Evolutionary conservation across 78 protist genomes (phyloP), one percentile per base, ranked within the genome.

Genomic region (Planoprotostelium fungivorum): DNA sequence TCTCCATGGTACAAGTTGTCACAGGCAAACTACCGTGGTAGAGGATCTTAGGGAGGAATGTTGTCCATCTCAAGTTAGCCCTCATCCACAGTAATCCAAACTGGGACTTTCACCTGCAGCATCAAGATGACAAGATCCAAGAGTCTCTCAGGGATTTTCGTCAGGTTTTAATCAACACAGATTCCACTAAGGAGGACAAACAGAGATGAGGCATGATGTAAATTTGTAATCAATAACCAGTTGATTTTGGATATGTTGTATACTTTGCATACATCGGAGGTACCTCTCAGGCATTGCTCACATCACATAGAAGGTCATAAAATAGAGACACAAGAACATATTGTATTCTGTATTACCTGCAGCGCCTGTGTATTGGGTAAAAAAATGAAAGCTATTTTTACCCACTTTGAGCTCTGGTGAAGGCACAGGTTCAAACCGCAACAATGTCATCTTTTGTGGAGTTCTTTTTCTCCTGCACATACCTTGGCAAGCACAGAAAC

Each of bases 31-130:
- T 51, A 16, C 73, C 73, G 73, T 51, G 73, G 73, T 16, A 16
- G 31, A 51, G 73, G 73, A 51, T 16, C 73, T 51, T 51, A 51
- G 73, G 73, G 73, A 51, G 73, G 16, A 51, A 51, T 16, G 73
- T 51, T 16, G 73, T 51, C 73, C 73, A 51, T 51, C 73, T 51
- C 73, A 51, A 51, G 73, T 51, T 51, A 16, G 73, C 73, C 73
- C 73, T 51, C 73, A 51, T 51, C 73, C 73, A 51, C 73, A 51
- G 73, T 51, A 51, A 51, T 51, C 73, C 73, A 51, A 51, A 51
- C 73, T 51, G n/a, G n/a, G n/a, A n/a, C n/a, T n/a, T n/a, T n/a
- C n/a, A n/a, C n/a, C n/a, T 51, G 73, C 73, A 16, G 73, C 73
- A 51, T 51, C 73, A 51, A 51, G 73, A 51, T 51, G 73, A 51